Conservation (phyloP, 2,329 filamentous ascomycete species). For the Aureobasidium zeae region DNA sequence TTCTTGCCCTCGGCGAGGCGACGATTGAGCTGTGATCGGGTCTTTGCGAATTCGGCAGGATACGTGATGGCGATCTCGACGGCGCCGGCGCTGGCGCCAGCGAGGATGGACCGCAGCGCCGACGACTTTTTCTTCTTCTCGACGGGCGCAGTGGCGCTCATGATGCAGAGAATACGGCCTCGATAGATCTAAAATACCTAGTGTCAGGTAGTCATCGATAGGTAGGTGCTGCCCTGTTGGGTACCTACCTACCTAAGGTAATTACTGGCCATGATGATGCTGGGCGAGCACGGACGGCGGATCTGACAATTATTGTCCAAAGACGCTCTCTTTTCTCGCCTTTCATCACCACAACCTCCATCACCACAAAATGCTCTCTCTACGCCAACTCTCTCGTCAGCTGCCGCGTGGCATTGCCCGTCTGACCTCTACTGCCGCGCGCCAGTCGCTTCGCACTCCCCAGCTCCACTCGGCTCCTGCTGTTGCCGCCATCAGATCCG, state of each 20-base stretch:
- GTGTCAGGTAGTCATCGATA: too few relatives aligned
- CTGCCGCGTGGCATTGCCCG: constrained; percentile 36
- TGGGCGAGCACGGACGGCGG: neutral
- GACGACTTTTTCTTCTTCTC: constrained; percentile 50
- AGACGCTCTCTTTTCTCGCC: neutral
- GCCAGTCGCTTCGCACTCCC: constrained; percentile 26
- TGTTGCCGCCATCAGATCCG: constrained; percentile 19
- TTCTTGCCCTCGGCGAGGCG: constrained; percentile 73
- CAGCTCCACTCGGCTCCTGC: constrained; percentile 18
- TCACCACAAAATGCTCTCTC: constrained; percentile 34
- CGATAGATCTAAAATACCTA: neutral
- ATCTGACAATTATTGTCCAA: neutral
- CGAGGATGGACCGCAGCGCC: constrained; percentile 78
- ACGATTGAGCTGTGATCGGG: constrained; percentile 83
- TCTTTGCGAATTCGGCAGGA: constrained; percentile 94
- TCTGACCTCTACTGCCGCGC: constrained; percentile 31
- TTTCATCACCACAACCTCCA: neutral
- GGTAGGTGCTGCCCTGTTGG: too few relatives aligned
- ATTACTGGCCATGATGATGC: too few relatives aligned
- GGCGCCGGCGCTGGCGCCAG: constrained; percentile 86
- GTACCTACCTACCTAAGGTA: too few relatives aligned
- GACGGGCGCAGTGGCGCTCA: constrained; percentile 15
- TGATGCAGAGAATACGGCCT: constrained; percentile 3
- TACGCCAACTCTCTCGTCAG: constrained; percentile 37
- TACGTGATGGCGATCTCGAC: constrained; percentile 95